Conservation (phyloP, 2,329 filamentous ascomycete species). For the Trichoderma cornu-damae region DNA sequence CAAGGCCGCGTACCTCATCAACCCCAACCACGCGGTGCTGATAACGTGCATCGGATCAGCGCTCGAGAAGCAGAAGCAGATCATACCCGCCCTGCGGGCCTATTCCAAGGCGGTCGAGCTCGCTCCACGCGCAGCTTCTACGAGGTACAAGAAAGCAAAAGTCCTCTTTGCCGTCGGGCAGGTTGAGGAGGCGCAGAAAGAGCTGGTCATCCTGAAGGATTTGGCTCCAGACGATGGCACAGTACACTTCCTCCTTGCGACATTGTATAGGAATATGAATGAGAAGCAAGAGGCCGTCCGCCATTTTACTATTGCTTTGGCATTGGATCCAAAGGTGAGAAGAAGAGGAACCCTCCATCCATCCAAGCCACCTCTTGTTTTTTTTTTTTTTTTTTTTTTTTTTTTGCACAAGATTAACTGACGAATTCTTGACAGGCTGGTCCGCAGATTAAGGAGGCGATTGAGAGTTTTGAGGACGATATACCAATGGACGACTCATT, state of each 20-base stretch:
- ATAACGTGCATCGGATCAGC: constrained; percentile 89
- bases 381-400: too few relatives aligned
- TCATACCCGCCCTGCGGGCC: constrained; percentile 69
- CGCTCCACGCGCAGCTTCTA: constrained; percentile 73
- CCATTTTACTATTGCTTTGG: constrained; percentile 91
- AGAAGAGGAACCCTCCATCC: neutral
- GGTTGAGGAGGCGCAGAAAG: constrained; percentile 67
- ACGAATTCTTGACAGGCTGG: constrained; percentile 61
- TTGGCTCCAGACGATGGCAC: constrained; percentile 91
- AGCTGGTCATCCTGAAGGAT: constrained; percentile 84
- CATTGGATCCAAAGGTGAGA: constrained; percentile 89
- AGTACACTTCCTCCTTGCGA: constrained; percentile 90
- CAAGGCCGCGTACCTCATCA: constrained; percentile 79
- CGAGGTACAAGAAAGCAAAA: constrained; percentile 88
- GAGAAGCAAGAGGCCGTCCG: constrained; percentile 77
- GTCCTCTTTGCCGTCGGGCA: constrained; percentile 71
- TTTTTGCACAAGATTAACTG: neutral
- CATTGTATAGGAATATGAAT: constrained; percentile 68
- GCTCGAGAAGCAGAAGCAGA: constrained; percentile 81
- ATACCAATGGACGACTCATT: constrained; percentile 64
- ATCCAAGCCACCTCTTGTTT: neutral
- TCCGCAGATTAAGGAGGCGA: constrained; percentile 91
- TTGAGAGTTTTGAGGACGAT: constrained; percentile 83
- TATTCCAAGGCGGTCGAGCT: constrained; percentile 80
- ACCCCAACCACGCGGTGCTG: constrained; percentile 87